Evolutionary conservation across 106 monocot genomes (phyloP), one percentile per base, ranked within the genome.

Genomic region (Platanthera zijinensis): DNA sequence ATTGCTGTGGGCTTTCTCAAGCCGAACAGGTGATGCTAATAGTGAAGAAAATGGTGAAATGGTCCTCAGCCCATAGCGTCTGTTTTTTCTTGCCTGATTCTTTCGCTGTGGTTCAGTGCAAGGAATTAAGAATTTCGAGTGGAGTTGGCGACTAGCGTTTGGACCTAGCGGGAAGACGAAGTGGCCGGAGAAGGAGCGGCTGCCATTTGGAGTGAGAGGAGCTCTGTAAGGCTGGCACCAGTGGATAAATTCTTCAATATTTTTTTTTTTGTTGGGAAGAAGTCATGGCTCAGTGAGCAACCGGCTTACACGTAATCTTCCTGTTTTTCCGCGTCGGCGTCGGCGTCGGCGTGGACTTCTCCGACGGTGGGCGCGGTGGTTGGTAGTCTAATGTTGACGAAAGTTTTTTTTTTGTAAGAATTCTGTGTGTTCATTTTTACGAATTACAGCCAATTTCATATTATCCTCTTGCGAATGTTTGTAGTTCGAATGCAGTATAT

Each of bases 141-240:
- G 39, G 39, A 18, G 10, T 45, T 74, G 74, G 5, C 52, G 6
- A 50, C 68, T 74, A 19, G 30, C 12, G 39, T 66, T 67, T 62
- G 74, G 28, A 67, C 18, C 15, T 64, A 66, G 21, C 15, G 62
- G 15, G 63, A 5, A 18, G 45, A 13, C 8, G 63, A 10, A 39
- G 17, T 5, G 70, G 25, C 70, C 46, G 54, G 70, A 28, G 17
- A 2, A 17, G n/a, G 45, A 28, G 67, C 19, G 45, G 14, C 11
- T 25, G 74, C 74, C 80, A 80, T 75, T 68, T 80, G 80, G 80
- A 74, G 80, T 1, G 30, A 52, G 6, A 54, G 68, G 10, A 67
- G 8, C 57, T 57, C 59, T n/a, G 59, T 21, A n/a, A 61, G 59
- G 7, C 59, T 61, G 59, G 19, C 21, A 7, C n/a, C 8, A 9